Evolutionary conservation across 768 basidiomycete genomes (phyloP).

Genomic region (Epithele typhae): DNA sequence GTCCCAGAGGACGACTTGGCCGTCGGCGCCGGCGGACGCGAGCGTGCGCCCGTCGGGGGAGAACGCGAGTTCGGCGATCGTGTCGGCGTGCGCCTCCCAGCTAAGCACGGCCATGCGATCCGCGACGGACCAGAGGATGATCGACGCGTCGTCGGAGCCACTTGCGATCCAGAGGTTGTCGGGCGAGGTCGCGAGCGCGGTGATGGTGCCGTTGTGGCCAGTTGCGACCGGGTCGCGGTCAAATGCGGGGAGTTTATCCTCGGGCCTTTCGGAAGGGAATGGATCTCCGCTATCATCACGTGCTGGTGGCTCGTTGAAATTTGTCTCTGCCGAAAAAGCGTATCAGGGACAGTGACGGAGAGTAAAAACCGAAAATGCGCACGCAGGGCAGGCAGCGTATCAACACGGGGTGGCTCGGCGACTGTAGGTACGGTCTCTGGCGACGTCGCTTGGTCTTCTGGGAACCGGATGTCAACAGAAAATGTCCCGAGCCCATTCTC

Average conservation of each 20-base stretch:
- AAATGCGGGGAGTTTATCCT: neutral
- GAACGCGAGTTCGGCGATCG: slow-evolving; percentile 15
- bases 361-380: too few species aligned
- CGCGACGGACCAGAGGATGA: slow-evolving; percentile 10
- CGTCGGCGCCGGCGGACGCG: too few species aligned
- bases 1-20: too few species aligned
- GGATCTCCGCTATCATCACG: neutral
- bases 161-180: slow-evolving; percentile 7
- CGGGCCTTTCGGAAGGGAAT: neutral
- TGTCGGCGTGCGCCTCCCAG: slow-evolving; percentile 10
- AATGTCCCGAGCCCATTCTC: slow-evolving; percentile 4
- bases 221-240: neutral
- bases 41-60: slow-evolving; percentile 11
- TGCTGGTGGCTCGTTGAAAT: neutral
- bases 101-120: neutral
- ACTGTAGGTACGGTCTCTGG: too few species aligned
- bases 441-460: too few species aligned
- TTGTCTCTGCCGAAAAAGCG: neutral
- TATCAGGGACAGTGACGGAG: neutral
- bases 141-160: slow-evolving; percentile 8
- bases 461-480: neutral
- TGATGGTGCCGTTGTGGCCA: slow-evolving; percentile 2
- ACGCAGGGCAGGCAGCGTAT: too few species aligned
- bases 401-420: too few species aligned
- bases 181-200: slow-evolving; percentile 8